Conservation (phyloP, 2,329 filamentous ascomycete species). For the Kalmusia sp. region DNA sequence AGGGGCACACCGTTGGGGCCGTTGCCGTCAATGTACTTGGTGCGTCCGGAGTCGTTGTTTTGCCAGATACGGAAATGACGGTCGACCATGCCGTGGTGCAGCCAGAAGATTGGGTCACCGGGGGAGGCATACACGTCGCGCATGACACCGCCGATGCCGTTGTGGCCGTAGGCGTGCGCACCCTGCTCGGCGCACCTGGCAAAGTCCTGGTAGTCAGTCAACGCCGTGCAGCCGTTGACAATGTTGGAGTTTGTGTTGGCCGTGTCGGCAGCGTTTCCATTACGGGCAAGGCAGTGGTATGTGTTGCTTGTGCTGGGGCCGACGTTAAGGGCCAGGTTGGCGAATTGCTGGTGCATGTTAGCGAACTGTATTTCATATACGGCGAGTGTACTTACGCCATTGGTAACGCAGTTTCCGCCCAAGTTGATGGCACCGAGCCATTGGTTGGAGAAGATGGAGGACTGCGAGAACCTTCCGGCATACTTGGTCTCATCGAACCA, state of each 20-base stretch:
- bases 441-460: constrained; percentile 37
- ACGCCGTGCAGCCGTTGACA: constrained; percentile 36
- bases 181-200: constrained; percentile 36
- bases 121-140: constrained; percentile 40
- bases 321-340: constrained; percentile 38
- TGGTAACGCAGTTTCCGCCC: constrained; percentile 35
- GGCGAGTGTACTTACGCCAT: constrained; percentile 37
- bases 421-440: constrained; percentile 37
- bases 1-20: constrained; percentile 32
- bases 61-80: constrained; percentile 61
- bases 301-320: constrained; percentile 36
- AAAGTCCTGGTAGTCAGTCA: constrained; percentile 36
- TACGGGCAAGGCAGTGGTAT: constrained; percentile 41
- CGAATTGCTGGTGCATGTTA: constrained; percentile 33
- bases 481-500: constrained; percentile 47
- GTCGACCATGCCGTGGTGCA: constrained; percentile 60
- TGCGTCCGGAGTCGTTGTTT: constrained; percentile 33
- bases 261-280: constrained; percentile 31
- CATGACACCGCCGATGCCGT: constrained; percentile 45
- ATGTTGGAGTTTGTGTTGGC: constrained; percentile 34
- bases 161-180: constrained; percentile 45
- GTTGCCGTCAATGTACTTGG: constrained; percentile 49
- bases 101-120: constrained; percentile 53
- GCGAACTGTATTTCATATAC: neutral
- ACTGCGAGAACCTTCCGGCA: constrained; percentile 35